A percentile compares a stretch with the other conserved stretches of the same genome.
Conservation (phyloP, 176 grass and related monocot genomes). For the Oryza meyeriana region DNA sequence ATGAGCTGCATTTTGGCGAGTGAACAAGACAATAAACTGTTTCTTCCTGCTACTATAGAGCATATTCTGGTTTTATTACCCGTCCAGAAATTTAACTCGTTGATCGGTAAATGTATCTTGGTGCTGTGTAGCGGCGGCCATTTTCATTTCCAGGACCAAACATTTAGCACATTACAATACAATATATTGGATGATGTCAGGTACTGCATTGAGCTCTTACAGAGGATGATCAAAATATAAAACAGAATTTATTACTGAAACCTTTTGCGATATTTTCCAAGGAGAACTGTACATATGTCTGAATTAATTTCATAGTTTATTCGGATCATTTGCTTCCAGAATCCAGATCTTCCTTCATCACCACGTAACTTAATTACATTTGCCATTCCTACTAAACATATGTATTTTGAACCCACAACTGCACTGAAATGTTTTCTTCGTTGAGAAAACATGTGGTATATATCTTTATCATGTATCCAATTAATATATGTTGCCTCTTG, state of each 20-base stretch:
- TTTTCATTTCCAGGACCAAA: background rate
- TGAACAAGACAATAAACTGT: background rate
- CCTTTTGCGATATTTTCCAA: background rate
- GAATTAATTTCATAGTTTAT: background rate
- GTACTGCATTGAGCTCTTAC: conserved; percentile 3
- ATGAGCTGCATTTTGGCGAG: conserved; percentile 20
- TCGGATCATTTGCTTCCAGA: background rate
- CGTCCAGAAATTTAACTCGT: background rate
- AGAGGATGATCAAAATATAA: background rate
- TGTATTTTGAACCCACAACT: background rate
- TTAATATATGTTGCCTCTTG: background rate
- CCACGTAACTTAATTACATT: background rate
- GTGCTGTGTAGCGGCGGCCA: background rate
- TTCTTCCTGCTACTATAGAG: background rate
- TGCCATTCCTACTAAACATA: background rate
- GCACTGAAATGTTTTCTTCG: background rate
- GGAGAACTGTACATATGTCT: background rate
- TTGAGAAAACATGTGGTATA: background rate
- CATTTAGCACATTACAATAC: background rate
- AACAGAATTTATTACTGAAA: background rate
- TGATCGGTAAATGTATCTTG: background rate
- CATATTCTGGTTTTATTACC: background rate
- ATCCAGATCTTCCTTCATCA: background rate
- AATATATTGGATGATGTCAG: background rate
- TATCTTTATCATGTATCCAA: background rate